phyloP scores from a whole-genome alignment of 176 grass and related monocot species.

The Sorghum bicolor region DNA sequence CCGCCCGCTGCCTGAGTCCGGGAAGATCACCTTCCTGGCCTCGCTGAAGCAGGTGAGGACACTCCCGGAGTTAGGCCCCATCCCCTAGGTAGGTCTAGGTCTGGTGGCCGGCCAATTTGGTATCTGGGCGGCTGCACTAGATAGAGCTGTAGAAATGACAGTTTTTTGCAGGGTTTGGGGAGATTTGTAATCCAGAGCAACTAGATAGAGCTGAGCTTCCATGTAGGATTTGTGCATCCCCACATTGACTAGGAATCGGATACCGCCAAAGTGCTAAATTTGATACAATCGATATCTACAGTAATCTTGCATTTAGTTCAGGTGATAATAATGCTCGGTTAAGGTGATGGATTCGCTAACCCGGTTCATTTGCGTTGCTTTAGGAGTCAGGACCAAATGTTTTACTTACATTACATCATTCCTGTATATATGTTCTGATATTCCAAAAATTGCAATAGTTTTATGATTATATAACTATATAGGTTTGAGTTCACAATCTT shows the following conservation, averaged over 20 bases:
- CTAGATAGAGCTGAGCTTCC: neutral
- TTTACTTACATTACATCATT: neutral
- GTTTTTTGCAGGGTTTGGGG: neutral
- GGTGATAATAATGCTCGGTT: neutral
- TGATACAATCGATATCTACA: neutral
- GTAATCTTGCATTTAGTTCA: neutral
- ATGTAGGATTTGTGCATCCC: neutral
- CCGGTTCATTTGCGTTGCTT: too few species aligned
- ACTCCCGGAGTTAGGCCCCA: too few species aligned
- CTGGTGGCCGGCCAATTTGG: neutral
- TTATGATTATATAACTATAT: neutral
- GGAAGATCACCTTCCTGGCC: conserved; percentile 41
- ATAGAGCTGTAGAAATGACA: neutral
- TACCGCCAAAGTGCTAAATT: neutral
- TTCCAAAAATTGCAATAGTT: too few species aligned
- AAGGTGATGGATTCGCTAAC: too few species aligned
- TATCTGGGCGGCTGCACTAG: neutral
- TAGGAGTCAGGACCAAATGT: too few species aligned
- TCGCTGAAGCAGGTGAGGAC: conserved; percentile 44
- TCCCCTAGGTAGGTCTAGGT: too few species aligned
- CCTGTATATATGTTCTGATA: neutral
- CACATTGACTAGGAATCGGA: too few species aligned
- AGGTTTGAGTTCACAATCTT: neutral
- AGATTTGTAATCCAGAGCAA: neutral
- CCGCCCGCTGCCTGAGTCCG: conserved; percentile 30